Evolutionary conservation across 176 grass and related monocot species (phyloP).

Genomic region (Avena eriantha): DNA sequence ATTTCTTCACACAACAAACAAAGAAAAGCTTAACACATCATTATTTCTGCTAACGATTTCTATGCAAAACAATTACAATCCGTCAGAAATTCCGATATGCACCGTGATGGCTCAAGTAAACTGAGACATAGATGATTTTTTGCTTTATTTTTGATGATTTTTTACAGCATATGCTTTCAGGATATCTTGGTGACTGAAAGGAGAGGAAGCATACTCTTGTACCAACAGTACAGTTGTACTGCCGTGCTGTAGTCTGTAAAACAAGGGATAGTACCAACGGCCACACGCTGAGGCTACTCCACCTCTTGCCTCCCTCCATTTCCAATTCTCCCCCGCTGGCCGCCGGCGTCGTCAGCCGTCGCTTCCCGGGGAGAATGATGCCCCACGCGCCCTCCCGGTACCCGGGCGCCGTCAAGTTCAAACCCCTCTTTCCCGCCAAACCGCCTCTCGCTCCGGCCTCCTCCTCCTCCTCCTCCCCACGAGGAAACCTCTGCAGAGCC

Average conservation of each 20-base stretch:
- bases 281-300: constrained; percentile 5
- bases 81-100: not conserved
- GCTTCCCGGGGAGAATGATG: constrained; percentile 37
- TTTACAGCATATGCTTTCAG: not conserved
- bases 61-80: not conserved
- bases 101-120: not conserved
- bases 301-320: not conserved
- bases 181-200: not conserved
- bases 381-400: constrained; percentile 43
- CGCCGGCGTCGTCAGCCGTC: constrained; percentile 22
- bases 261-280: not conserved
- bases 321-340: not conserved
- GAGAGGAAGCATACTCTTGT: not conserved
- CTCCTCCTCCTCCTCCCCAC: constrained; percentile 38
- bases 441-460: constrained; percentile 17
- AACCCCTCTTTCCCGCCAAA: constrained; percentile 37
- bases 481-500: constrained; percentile 28
- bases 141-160: not conserved
- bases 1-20: not conserved
- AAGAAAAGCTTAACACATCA: not conserved
- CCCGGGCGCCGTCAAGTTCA: constrained; percentile 32
- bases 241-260: not conserved
- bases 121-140: not conserved
- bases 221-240: not conserved
- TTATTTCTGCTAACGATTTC: not conserved